Conservation (phyloP, 129 eudicot genomes). For the Escallonia herrerae region DNA sequence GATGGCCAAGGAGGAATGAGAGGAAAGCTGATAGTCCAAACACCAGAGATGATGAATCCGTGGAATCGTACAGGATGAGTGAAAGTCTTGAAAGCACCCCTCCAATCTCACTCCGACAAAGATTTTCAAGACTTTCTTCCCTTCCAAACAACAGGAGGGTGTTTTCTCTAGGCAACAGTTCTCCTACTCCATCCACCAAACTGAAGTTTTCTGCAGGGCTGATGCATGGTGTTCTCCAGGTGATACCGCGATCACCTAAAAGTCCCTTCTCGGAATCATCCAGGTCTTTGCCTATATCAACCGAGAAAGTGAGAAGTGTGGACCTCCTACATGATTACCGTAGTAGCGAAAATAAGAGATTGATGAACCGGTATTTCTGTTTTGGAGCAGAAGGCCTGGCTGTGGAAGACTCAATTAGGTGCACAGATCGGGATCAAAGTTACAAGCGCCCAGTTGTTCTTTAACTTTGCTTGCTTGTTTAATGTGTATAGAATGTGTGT, state of each 20-base stretch:
- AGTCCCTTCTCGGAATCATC: conserved; percentile 56
- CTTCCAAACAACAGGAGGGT: conserved; percentile 62
- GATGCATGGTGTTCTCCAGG: conserved; percentile 61
- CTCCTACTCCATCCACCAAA: conserved; percentile 66
- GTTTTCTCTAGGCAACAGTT: conserved; percentile 59
- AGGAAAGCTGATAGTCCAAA: conserved; percentile 22
- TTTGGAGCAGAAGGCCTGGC: conserved; percentile 41
- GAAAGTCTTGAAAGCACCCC: conserved; percentile 2
- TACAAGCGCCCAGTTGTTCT: conserved; percentile 43
- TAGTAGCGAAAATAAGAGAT: conserved; percentile 19
- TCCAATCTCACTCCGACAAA: conserved; percentile 55
- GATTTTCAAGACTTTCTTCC: conserved; percentile 45
- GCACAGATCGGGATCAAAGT: conserved; percentile 26
- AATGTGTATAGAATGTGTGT: not conserved
- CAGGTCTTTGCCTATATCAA: conserved; percentile 44
- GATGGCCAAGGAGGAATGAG: conserved; percentile 59
- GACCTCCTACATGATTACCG: too few relatives aligned
- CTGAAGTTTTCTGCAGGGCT: conserved; percentile 78
- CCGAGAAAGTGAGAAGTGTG: conserved; percentile 17
- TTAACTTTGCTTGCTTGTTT: not conserved
- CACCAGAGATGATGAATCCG: conserved; percentile 12
- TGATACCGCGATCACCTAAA: conserved; percentile 51
- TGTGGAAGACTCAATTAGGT: conserved; percentile 17
- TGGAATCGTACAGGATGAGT: too few relatives aligned
- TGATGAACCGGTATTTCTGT: conserved; percentile 56